Base-by-base conservation (phyloP, 140 eudicot genomes). In the Bidens hawaiensis region DNA sequence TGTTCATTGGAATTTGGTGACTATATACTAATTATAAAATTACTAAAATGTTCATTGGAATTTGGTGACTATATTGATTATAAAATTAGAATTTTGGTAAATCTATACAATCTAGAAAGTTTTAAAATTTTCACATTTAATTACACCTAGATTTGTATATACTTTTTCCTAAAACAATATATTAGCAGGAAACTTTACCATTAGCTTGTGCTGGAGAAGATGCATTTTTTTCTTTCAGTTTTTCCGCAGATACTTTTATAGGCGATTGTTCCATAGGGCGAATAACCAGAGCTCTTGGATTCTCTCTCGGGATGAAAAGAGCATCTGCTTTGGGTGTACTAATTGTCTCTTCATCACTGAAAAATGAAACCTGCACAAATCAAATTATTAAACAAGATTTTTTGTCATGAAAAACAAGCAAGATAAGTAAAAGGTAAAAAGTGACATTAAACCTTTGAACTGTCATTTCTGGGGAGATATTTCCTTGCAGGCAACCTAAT, bases 321-420 rank as follows among this genome's bases (percentile, higher is more conserved):
- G 98, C 96, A 57, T 91, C 98, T 57, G 98, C 98, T 76, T 91
- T 91, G 0, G 98, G 98, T 7, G 95, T 87, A 69, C 87, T 80
- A 18, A 85, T 76, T 30, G 89, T 76, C 21, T 87, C 95, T 62
- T 91, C 96, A 21, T 87, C 96, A 50, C 82, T 87, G 45, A 91
- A 91, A 68, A 91, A 87, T 1, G 97, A 76, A 40, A 90, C 88
- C 97, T 90, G 81, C 71, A 75, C 15, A 41, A 40, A 65, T 17
- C 42, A 70, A 43, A 6, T 27, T 47, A 55, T 61, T 47, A 46
- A 46, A 65, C 31, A 41, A 22, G n/a, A 38, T 16, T 40, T 26
- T 21, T 47, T 16, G 57, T 73, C 43, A 24, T 33, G 25, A 27
- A 23, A 23, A 53, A 24, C 4, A 2, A 13, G 21, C 60, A 24